Percentiles rank a stretch among this genome's conserved stretches.
Evolutionary conservation across 192 early-diverging fungal species (phyloP).

Genomic region (Cladochytrium replicatum): DNA sequence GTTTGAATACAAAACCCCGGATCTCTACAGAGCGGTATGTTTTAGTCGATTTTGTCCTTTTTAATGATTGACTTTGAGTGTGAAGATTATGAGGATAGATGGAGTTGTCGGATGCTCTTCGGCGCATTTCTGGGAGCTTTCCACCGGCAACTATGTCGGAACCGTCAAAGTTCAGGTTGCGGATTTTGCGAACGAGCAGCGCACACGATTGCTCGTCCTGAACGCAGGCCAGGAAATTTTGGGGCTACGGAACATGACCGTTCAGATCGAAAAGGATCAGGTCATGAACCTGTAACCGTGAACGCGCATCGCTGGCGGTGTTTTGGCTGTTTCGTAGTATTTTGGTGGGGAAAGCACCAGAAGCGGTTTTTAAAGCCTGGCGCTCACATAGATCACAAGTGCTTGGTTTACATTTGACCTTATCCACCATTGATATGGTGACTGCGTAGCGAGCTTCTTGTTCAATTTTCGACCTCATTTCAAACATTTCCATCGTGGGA

Average conservation of each 20-base stretch:
- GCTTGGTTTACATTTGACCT: no score
- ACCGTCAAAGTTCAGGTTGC: conserved; percentile 29
- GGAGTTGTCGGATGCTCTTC: conserved; percentile 30
- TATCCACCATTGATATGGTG: no score
- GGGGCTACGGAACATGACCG: conserved; percentile 26
- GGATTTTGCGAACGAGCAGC: conserved; percentile 18
- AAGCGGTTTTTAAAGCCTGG: no score
- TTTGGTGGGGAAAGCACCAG: no score
- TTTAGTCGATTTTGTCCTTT: background rate
- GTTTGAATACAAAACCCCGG: conserved; percentile 8
- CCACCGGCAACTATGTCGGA: conserved; percentile 26
- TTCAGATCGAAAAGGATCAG: conserved; percentile 34
- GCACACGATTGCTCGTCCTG: conserved; percentile 18
- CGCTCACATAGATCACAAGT: no score
- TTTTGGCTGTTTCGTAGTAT: no score
- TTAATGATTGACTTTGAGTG: no score
- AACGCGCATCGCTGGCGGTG: no score
- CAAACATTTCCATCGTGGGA: no score
- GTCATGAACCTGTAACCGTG: no score
- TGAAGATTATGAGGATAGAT: conserved; percentile 17
- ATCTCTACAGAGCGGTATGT: conserved; percentile 18
- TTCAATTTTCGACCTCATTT: no score
- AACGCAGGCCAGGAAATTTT: conserved; percentile 22
- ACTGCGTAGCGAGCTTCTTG: no score
- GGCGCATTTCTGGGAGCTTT: conserved; percentile 41